A percentile compares a stretch with the other conserved stretches of the same genome.
These are phyloP conservation scores for Rhipidocladum racemiflorum DNA, from an alignment of 176 grass and related monocot species.

Conservation along the genomic window DNA sequence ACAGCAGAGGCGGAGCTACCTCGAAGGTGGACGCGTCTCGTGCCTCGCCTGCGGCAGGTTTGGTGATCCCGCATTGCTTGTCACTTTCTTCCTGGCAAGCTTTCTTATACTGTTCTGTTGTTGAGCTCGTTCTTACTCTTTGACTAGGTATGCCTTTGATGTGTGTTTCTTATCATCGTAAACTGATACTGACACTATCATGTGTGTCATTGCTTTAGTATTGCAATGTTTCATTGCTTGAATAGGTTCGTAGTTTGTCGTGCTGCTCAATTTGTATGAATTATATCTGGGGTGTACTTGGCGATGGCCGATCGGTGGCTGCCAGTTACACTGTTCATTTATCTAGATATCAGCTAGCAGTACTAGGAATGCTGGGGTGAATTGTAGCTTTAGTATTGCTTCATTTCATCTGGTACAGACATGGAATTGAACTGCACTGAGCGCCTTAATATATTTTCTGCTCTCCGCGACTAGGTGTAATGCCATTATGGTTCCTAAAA, in stretches of 20 bases:
- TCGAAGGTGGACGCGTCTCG: slow-evolving; percentile 59
- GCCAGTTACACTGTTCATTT: neutral
- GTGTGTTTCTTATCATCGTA: neutral
- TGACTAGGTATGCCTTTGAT: slow-evolving; percentile 21
- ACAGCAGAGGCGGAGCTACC: slow-evolving; percentile 55
- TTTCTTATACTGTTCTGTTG: slow-evolving; percentile 47
- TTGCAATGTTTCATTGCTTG: neutral
- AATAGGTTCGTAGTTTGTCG: neutral
- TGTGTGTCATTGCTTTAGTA: too few relatives aligned
- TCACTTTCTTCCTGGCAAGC: slow-evolving; percentile 36
- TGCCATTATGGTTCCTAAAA: neutral
- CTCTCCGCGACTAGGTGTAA: neutral
- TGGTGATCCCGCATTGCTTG: slow-evolving; percentile 41
- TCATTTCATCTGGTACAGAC: slow-evolving; percentile 14
- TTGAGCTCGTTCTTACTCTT: slow-evolving; percentile 28
- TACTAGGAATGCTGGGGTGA: slow-evolving; percentile 25
- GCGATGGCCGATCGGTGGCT: neutral
- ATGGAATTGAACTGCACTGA: slow-evolving; percentile 2
- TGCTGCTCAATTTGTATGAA: neutral
- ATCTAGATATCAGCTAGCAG: slow-evolving; percentile 3
- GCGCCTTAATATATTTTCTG: neutral
- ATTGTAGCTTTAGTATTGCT: slow-evolving; percentile 3
- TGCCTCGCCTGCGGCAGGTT: slow-evolving; percentile 94
- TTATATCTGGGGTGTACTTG: neutral
- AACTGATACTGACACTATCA: neutral